These are phyloP conservation scores for Acorus gramineus DNA, from an alignment of 106 monocot genomes.

Conservation along the genomic window DNA sequence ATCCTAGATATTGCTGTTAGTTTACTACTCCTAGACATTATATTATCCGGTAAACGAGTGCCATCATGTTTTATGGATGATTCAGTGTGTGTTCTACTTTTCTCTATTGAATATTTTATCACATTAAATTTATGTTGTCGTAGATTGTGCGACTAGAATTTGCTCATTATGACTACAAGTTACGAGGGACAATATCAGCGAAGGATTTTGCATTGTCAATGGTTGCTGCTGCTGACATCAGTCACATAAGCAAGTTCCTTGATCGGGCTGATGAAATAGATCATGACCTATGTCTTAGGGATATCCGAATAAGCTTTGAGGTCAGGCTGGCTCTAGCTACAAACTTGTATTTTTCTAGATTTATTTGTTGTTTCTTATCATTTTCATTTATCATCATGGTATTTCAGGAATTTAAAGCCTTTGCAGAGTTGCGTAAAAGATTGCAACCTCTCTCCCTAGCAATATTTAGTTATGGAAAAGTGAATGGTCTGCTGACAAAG, in stretches of 20 bases:
- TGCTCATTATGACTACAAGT: conserved; percentile 73
- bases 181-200: conserved; percentile 53
- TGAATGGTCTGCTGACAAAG: conserved; percentile 75
- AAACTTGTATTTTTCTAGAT: background rate
- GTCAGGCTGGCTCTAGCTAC: conserved; percentile 15
- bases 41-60: no score
- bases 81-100: background rate
- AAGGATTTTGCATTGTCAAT: conserved; percentile 96
- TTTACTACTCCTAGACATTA: no score
- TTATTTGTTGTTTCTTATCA: conserved; percentile 8
- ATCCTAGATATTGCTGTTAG: no score
- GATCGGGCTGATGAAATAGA: conserved; percentile 66
- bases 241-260: conserved; percentile 73
- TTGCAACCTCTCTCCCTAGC: conserved; percentile 57
- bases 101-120: background rate
- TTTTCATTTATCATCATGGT: background rate
- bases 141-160: conserved; percentile 89
- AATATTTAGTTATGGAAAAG: conserved; percentile 72
- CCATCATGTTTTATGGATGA: no score
- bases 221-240: conserved; percentile 78
- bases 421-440: conserved; percentile 60
- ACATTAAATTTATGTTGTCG: background rate
- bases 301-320: conserved; percentile 70
- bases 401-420: conserved; percentile 80
- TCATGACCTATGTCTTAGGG: conserved; percentile 25